Conservation (phyloP, 1,284 basidiomycete genomes). For the Neonothopanus nambi region DNA sequence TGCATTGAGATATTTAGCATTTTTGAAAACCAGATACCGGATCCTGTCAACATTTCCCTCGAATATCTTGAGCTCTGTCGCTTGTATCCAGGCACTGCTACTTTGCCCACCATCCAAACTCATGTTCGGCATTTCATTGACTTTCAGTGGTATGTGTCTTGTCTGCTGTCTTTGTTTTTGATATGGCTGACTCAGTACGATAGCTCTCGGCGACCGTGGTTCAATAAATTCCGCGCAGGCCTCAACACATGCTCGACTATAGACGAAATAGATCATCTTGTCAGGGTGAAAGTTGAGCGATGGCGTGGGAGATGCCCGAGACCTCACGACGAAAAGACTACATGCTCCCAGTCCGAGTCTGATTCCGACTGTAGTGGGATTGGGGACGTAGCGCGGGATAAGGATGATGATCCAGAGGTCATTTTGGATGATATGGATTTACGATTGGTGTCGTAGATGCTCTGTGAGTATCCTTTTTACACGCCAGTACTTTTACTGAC, state of each 20-base stretch:
- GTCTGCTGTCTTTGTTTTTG: neutral
- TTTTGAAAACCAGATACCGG: constrained; percentile 51
- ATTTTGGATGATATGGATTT: too few relatives aligned
- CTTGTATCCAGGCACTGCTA: constrained; percentile 45
- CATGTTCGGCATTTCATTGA: constrained; percentile 65
- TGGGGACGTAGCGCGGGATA: too few relatives aligned
- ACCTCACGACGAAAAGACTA: too few relatives aligned
- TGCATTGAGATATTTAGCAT: constrained; percentile 35
- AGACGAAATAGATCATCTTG: constrained; percentile 19
- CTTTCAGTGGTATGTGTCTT: constrained; percentile 55
- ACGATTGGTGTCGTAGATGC: too few relatives aligned
- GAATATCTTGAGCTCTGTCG: constrained; percentile 63
- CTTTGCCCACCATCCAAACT: constrained; percentile 49
- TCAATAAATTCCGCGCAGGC: constrained; percentile 12
- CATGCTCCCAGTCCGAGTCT: neutral
- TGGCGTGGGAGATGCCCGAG: constrained; percentile 16
- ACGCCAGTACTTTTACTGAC: too few relatives aligned
- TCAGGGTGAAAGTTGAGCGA: constrained; percentile 17
- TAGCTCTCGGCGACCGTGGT: constrained; percentile 21
- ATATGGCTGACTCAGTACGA: neutral
- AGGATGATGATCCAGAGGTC: too few relatives aligned
- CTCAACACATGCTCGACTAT: constrained; percentile 13
- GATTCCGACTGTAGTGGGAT: neutral
- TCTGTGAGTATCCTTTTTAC: too few relatives aligned
- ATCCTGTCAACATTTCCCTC: constrained; percentile 61